Conservation (phyloP, 108 stramenopile species). For the Discostella pseudostelligera region DNA sequence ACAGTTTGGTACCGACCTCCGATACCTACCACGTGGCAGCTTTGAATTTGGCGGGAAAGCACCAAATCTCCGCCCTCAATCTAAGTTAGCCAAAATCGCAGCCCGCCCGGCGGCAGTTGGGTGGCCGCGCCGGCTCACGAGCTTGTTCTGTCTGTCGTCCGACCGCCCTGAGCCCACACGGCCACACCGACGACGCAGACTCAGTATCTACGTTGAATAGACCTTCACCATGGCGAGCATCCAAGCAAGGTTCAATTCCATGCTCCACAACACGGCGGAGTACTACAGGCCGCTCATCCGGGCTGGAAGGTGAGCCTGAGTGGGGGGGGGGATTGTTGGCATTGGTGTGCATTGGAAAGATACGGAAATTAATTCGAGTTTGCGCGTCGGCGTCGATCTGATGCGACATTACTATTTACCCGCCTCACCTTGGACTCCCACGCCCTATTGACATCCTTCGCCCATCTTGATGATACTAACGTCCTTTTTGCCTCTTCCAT, state of each 20-base stretch:
- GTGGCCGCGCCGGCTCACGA: too few species aligned
- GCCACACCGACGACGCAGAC: neutral
- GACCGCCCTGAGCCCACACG: too few species aligned
- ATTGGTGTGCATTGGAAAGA: neutral
- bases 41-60: too few species aligned
- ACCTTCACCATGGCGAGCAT: constrained; percentile 13
- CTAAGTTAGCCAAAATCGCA: too few species aligned
- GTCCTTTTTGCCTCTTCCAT: neutral
- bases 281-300: constrained; percentile 56
- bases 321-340: neutral
- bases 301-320: constrained; percentile 50
- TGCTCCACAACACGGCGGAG: constrained; percentile 22
- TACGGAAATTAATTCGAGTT: neutral
- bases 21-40: too few species aligned
- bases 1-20: too few species aligned
- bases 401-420: too few species aligned
- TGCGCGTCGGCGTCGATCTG: neutral
- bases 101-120: too few species aligned
- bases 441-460: neutral
- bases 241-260: constrained; percentile 8
- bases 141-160: too few species aligned
- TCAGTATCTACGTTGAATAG: constrained; percentile 49
- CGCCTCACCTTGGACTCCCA: neutral
- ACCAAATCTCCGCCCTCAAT: too few species aligned
- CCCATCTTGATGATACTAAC: neutral